A percentile compares a stretch with the other conserved stretches of the same genome.
Conservation (phyloP, 495 filamentous ascomycete species). For the Penicillium turbatum region DNA sequence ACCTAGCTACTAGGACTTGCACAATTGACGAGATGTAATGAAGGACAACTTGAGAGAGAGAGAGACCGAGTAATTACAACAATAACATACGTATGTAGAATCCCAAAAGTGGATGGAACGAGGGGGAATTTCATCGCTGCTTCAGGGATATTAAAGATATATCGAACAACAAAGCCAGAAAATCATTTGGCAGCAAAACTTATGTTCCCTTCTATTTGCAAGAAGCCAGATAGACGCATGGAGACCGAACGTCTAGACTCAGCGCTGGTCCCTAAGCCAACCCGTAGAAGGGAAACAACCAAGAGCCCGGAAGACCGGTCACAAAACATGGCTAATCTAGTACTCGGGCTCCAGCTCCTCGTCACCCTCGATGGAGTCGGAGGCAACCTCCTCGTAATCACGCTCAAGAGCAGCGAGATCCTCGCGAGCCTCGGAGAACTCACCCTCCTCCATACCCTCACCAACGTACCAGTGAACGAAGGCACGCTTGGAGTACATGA, state of each 20-base stretch:
- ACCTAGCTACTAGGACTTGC: not conserved
- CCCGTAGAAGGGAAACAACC: conserved; percentile 19
- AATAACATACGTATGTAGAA: conserved; percentile 15
- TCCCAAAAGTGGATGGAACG: conserved; percentile 25
- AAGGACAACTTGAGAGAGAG: conserved; percentile 7
- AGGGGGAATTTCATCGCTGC: conserved; percentile 43
- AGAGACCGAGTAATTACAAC: conserved; percentile 34
- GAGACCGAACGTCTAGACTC: conserved; percentile 23
- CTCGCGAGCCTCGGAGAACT: conserved; percentile 98
- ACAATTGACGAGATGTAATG: not conserved
- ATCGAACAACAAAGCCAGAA: conserved; percentile 43
- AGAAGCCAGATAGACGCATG: conserved; percentile 28
- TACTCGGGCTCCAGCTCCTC: conserved; percentile 93
- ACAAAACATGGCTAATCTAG: conserved; percentile 51
- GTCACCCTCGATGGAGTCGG: conserved; percentile 79
- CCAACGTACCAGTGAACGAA: conserved; percentile 99
- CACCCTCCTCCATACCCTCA: conserved; percentile 99
- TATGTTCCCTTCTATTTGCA: conserved; percentile 47
- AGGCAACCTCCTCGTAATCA: conserved; percentile 98
- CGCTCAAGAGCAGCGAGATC: conserved; percentile 96
- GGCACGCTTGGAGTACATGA: conserved; percentile 99
- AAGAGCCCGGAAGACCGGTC: conserved; percentile 18
- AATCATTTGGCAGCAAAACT: conserved; percentile 39
- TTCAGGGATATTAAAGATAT: conserved; percentile 50
- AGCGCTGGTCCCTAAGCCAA: conserved; percentile 28